Base-by-base conservation (phyloP, 805 yeast species). In the Brettanomyces naardenensis region DNA sequence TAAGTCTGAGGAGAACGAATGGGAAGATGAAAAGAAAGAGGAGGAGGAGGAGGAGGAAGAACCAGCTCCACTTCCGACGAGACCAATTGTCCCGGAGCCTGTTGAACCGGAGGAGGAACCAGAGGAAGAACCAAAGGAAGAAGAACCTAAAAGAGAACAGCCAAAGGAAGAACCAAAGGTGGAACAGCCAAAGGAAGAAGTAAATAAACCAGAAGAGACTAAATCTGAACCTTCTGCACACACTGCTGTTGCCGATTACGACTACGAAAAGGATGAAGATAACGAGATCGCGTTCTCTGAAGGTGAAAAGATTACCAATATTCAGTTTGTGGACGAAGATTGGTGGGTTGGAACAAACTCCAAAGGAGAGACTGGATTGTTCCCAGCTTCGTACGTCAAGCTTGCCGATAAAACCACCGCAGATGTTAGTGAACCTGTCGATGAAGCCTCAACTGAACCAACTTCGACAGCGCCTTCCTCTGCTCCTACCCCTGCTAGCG, bases 161-260 rank as follows among this genome's bases (percentile, higher is more conserved):
- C 48, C 14, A 47, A 44, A 26, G 51, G 45, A 37, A 46, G 46
- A n/a, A 46, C 46, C 11, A 44, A 54, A 26, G 43, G 31, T 23
- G 27, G 35, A 40, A 19, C 33, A 35, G 10, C 40, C 43, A 11
- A 40, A 45, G n/a, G 45, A 49, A 22, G 40, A 44, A 10, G 49
- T 51, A 23, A 29, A 25, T 7, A 38, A 40, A 39, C 34, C 40
- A 9, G 27, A 36, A 27, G 38, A 40, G 20, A 43, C 38, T 23
- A 39, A 44, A 6, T 40, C 49, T 17, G 44, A 38, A n/a, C 40
- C 49, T 19, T 37, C 44, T 28, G 42, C 39, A 13, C 44, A 48
- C 9, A 58, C 68, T 25, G 98, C 97, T 2, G 56, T 75, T 43
- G 97, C 92, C 4, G 81, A 79, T 53, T 92, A 87, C 57, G 92